Evolutionary conservation across 140 eudicot genomes (phyloP), one percentile per base, ranked within the genome.

Genomic region (Oenanthe javanica): DNA sequence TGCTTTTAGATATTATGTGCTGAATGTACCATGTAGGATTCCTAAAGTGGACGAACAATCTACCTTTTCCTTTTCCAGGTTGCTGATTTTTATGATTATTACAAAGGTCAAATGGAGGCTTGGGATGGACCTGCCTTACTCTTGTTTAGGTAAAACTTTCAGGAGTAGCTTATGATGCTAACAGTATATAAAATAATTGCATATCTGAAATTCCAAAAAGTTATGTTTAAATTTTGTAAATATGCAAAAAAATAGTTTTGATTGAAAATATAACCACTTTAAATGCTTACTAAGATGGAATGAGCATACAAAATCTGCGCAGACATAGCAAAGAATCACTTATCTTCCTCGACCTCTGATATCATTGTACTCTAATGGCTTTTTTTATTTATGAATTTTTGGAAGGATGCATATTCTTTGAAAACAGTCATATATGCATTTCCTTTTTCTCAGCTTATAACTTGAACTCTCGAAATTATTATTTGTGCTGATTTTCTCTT

Each of bases 61-160:
- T 81, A 43, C 83, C 79, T 78, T 31, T 31, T 31, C 31, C 81
- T 27, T 80, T n/a, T 78, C 54, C 82, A 95, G 99, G 94, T 87
- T 76, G 79, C 90, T 82, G 98, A 96, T 89, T 96, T 96, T 82
- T 96, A 96, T 81, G 90, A 96, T 84, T 96, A 93, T 83, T 96
- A 96, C 94, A 96, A 96, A 86, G 99, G 99, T 79, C 99, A 96
- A 87, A 96, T 96, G 99, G 99, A 96, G 82, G 91, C 99, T 74
- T 96, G 99, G 99, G 99, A 96, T 88, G 99, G 99, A 74, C 99
- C 99, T 77, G 99, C 99, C 75, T 93, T 96, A 79, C 97, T 96
- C 80, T 82, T 96, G 74, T 96, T 96, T 88, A 96, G 99, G 99
- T 95, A 66, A 72, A 47, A 71, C 42, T 45, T 76, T 77, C 27